Evolutionary conservation across 306 rosid species (phyloP).

Genomic region (Acacia acuminata): DNA sequence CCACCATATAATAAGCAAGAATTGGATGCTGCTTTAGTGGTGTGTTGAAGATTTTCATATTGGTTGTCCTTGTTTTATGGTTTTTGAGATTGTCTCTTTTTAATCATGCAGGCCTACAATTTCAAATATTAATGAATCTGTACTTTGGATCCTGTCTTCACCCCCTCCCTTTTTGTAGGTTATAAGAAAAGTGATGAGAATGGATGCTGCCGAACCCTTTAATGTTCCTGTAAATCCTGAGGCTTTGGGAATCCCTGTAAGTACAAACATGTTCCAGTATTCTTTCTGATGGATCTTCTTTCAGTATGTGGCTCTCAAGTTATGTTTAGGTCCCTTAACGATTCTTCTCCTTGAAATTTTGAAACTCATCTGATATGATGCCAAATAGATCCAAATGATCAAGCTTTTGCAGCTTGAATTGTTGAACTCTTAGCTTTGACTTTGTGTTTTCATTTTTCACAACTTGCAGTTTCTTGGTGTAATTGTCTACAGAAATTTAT

Average conservation of each 20-base stretch:
- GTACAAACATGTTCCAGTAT: conserved; percentile 29
- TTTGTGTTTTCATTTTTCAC: background rate
- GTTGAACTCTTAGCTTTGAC: background rate
- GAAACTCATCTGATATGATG: background rate
- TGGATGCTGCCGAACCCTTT: conserved; percentile 97
- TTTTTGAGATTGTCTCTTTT: background rate
- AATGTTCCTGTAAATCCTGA: conserved; percentile 95
- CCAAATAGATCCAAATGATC: background rate
- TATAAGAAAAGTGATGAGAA: conserved; percentile 90
- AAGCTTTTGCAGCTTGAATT: background rate
- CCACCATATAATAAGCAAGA: conserved; percentile 63
- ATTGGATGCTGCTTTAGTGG: conserved; percentile 69
- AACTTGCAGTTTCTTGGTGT: background rate
- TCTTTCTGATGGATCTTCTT: conserved; percentile 9
- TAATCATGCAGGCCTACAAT: conserved; percentile 8
- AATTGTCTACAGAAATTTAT: background rate
- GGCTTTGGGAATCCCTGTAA: conserved; percentile 96
- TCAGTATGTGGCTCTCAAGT: background rate
- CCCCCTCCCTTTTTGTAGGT: conserved; percentile 48
- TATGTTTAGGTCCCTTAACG: conserved; percentile 17
- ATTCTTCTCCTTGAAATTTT: background rate
- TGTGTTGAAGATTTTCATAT: conserved; percentile 35
- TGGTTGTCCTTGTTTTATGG: conserved; percentile 16
- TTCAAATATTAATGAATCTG: conserved; percentile 14
- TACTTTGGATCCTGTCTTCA: conserved; percentile 9